phyloP scores from a whole-genome alignment of 225 moss, liverwort and hornwort species.

The Marchantia polymorpha region DNA sequence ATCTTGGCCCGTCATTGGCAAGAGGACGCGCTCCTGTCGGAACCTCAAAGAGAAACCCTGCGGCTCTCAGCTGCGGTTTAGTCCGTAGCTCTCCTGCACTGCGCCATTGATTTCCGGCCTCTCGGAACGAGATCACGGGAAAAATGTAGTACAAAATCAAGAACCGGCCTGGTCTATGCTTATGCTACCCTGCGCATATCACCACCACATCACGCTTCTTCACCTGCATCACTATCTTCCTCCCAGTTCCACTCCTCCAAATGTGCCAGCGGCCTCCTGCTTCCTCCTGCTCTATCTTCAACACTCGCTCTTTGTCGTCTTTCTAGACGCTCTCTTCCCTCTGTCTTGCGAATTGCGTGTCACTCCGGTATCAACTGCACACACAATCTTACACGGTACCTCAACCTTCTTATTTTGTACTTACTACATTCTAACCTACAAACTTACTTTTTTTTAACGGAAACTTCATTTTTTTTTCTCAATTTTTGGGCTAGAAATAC shows the following conservation, averaged over 20 bases:
- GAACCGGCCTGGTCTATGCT: conserved; percentile 4
- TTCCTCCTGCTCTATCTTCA: not conserved
- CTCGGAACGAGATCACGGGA: not conserved
- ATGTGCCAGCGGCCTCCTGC: not conserved
- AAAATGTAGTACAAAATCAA: not conserved
- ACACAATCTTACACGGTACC: too few species aligned
- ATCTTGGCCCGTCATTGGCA: conserved; percentile 4
- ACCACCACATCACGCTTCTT: not conserved
- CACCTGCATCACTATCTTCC: not conserved
- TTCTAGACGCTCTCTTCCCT: not conserved
- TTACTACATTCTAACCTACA: too few species aligned
- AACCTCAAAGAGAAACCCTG: not conserved
- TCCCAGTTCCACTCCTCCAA: not conserved
- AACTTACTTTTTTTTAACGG: too few species aligned
- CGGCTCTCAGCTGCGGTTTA: not conserved
- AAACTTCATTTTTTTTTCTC: too few species aligned
- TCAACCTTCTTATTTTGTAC: too few species aligned
- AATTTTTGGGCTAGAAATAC: too few species aligned
- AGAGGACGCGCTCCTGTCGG: not conserved
- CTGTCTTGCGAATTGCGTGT: too few species aligned
- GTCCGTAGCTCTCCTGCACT: not conserved
- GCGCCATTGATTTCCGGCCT: not conserved
- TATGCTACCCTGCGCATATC: not conserved
- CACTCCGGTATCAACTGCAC: too few species aligned
- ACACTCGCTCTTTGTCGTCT: not conserved